phyloP scores from a whole-genome alignment of 768 basidiomycete species.

The Kwoniella europaea region DNA sequence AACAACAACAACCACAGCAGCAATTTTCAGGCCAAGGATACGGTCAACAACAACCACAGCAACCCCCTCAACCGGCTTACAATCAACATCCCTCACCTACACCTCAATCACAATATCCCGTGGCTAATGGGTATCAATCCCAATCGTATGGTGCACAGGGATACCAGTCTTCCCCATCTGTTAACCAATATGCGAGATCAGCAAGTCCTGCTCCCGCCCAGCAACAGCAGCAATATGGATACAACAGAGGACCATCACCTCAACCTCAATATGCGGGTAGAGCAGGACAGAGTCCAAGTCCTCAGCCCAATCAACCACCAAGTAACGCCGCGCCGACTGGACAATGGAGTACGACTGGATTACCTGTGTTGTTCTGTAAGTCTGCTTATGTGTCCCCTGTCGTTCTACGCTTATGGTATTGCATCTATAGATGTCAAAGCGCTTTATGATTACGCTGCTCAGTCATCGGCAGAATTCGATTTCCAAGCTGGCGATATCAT shows the following conservation, averaged over 20 bases:
- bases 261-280: constrained; percentile 26
- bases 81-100: constrained; percentile 21
- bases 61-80: constrained; percentile 34
- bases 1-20: constrained; percentile 18
- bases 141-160: constrained; percentile 8
- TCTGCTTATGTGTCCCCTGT: neutral
- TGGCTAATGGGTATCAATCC: constrained; percentile 15
- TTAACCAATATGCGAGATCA: constrained; percentile 33
- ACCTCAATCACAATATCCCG: neutral
- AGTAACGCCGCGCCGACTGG: constrained; percentile 66
- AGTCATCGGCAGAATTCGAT: constrained; percentile 90
- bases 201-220: constrained; percentile 44
- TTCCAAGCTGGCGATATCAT: constrained; percentile 95
- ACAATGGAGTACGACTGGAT: constrained; percentile 80
- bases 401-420: too few species aligned
- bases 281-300: constrained; percentile 40
- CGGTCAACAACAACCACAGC: constrained; percentile 59
- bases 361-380: constrained; percentile 83
- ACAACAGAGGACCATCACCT: constrained; percentile 14
- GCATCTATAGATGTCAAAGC: constrained; percentile 65
- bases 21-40: constrained; percentile 27
- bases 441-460: constrained; percentile 77
- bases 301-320: constrained; percentile 58
- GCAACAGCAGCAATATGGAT: constrained; percentile 23
- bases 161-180: constrained; percentile 7